Percentiles rank a stretch among this genome's conserved stretches.
Conservation (phyloP, 1,284 basidiomycete species). For the Phylloboletellus chloephorus region DNA sequence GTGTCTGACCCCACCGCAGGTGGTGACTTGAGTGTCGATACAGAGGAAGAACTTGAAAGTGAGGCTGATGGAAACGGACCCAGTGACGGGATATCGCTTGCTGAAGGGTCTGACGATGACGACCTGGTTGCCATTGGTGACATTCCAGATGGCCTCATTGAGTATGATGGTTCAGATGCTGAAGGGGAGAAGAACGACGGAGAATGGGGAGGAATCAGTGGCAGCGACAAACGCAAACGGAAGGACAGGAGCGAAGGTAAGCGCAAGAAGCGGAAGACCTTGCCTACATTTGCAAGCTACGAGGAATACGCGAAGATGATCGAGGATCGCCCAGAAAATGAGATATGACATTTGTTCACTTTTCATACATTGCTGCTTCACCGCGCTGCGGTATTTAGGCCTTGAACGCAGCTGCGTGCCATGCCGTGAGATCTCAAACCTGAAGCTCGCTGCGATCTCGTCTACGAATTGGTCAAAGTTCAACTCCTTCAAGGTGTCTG, state of each 20-base stretch:
- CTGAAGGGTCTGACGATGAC: conserved; percentile 64
- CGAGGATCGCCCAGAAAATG: conserved; percentile 52
- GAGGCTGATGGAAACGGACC: conserved; percentile 22
- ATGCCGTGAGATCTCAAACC: conserved; percentile 44
- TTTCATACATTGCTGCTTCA: too few species aligned
- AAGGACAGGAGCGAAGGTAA: conserved; percentile 49
- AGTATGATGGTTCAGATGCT: conserved; percentile 50
- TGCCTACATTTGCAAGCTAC: conserved; percentile 90
- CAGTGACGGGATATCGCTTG: conserved; percentile 46
- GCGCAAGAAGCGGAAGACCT: conserved; percentile 66
- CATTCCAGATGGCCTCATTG: conserved; percentile 51
- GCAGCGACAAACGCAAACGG: conserved; percentile 38
- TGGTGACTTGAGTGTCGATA: conserved; percentile 32
- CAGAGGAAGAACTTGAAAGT: conserved; percentile 12
- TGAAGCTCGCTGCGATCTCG: conserved; percentile 50
- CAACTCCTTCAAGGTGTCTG: conserved; percentile 56
- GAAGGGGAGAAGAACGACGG: conserved; percentile 38
- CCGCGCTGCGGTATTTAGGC: too few species aligned
- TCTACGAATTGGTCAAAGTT: conserved; percentile 46
- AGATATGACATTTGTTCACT: too few species aligned
- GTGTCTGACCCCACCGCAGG: conserved; percentile 35
- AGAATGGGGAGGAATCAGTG: conserved; percentile 50
- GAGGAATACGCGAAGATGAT: conserved; percentile 95
- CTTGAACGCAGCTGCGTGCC: conserved; percentile 20
- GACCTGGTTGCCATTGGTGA: conserved; percentile 58